Evolutionary conservation across 208 protist species (phyloP).

Genomic region (Naegleria fowleri): DNA sequence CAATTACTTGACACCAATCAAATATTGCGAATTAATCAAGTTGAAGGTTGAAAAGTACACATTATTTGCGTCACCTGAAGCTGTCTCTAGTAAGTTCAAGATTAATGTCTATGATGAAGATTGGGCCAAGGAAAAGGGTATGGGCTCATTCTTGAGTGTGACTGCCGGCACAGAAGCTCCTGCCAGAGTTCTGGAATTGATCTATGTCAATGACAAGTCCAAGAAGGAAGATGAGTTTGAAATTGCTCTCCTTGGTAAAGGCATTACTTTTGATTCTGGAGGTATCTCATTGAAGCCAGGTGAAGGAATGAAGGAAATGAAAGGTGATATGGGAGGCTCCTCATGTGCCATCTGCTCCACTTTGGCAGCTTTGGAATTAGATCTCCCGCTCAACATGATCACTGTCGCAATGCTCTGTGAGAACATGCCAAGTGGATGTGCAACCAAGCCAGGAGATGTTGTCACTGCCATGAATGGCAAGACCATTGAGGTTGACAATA

Average conservation of each 20-base stretch:
- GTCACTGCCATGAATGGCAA: slow-evolving; percentile 7
- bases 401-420: background rate
- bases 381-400: background rate
- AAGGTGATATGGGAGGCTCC: slow-evolving; percentile 74
- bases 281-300: slow-evolving; percentile 68
- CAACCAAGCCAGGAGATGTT: slow-evolving; percentile 25
- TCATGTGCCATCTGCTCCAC: background rate
- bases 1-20: background rate
- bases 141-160: background rate
- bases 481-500: slow-evolving; percentile 26
- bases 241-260: slow-evolving; percentile 59
- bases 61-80: background rate
- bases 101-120: background rate
- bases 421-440: slow-evolving; percentile 3
- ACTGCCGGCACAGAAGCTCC: background rate
- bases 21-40: background rate
- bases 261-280: slow-evolving; percentile 76
- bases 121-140: background rate
- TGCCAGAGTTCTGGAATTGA: background rate
- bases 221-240: background rate
- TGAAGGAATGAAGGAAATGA: slow-evolving; percentile 71
- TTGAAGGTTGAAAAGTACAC: background rate
- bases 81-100: background rate
- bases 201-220: background rate
- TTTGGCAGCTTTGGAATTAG: background rate